phyloP scores from a whole-genome alignment of 345 rosid genomes.

The Pistacia atlantica region DNA sequence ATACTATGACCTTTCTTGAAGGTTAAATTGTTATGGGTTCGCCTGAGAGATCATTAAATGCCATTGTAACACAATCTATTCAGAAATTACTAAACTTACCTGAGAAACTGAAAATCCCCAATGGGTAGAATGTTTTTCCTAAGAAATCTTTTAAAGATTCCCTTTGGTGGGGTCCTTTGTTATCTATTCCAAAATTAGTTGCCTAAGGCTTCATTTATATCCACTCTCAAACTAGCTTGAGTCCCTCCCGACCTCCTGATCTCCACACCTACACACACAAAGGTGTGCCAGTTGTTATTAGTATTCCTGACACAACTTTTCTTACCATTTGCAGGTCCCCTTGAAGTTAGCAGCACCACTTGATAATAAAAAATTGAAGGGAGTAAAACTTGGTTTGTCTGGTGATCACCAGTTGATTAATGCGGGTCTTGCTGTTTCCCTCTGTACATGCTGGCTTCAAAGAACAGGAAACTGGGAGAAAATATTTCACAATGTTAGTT shows the following conservation, averaged over 20 bases:
- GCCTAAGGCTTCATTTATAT: not conserved
- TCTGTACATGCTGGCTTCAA: slow-evolving; percentile 81
- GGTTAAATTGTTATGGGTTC: too few species aligned
- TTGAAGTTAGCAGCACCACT: slow-evolving; percentile 65
- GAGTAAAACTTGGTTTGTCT: slow-evolving; percentile 63
- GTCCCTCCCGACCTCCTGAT: not conserved
- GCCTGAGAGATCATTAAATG: too few species aligned
- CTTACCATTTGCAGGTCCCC: slow-evolving; percentile 57
- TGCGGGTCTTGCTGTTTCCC: slow-evolving; percentile 90
- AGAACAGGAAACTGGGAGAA: slow-evolving; percentile 73
- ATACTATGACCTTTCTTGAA: not conserved
- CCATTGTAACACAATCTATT: too few species aligned
- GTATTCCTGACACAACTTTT: slow-evolving; percentile 18
- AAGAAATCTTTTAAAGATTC: too few species aligned
- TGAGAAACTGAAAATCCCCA: too few species aligned
- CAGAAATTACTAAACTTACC: too few species aligned
- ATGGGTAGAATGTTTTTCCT: too few species aligned
- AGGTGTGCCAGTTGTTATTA: not conserved
- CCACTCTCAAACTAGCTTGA: not conserved
- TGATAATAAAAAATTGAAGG: slow-evolving; percentile 46
- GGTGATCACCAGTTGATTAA: slow-evolving; percentile 87
- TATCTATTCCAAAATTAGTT: not conserved
- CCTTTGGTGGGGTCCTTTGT: not conserved
- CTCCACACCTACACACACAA: not conserved
- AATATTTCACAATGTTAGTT: slow-evolving; percentile 49